These are phyloP conservation scores for Fusarium clavum DNA, from an alignment of 2,329 filamentous ascomycete species.

Conservation along the genomic window DNA sequence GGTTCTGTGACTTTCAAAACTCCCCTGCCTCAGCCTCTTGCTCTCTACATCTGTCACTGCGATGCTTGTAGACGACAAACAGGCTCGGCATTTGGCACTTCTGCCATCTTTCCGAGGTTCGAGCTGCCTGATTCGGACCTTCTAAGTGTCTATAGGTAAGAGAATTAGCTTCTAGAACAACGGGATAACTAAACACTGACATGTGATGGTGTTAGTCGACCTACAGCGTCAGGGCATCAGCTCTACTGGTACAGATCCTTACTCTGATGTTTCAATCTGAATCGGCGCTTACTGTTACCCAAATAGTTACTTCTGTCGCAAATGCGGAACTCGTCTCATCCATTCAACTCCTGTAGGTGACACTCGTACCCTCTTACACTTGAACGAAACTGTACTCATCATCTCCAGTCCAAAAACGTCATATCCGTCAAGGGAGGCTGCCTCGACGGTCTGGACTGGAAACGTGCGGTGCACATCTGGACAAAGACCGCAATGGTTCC, in stretches of 20 bases:
- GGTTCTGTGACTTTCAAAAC: conserved; percentile 72
- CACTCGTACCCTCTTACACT: background rate
- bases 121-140: conserved; percentile 61
- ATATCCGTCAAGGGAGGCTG: conserved; percentile 76
- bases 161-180: background rate
- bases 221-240: conserved; percentile 66
- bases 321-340: conserved; percentile 73
- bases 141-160: conserved; percentile 64
- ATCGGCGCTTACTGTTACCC: conserved; percentile 8
- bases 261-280: background rate
- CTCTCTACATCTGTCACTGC: conserved; percentile 80
- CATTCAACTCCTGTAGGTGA: conserved; percentile 67
- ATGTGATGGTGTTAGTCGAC: conserved; percentile 56
- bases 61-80: conserved; percentile 73
- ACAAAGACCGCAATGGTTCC: conserved; percentile 74
- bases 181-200: conserved; percentile 8
- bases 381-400: conserved; percentile 15
- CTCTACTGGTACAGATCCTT: conserved; percentile 64
- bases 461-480: conserved; percentile 73
- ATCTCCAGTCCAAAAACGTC: conserved; percentile 63
- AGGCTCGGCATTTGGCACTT: conserved; percentile 74
- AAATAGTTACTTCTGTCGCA: conserved; percentile 72
- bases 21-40: conserved; percentile 67
- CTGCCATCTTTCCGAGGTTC: conserved; percentile 77
- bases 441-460: conserved; percentile 72